Evolutionary conservation across 2,329 filamentous ascomycete genomes (phyloP).

Genomic region (Colletotrichum noveboracense): DNA sequence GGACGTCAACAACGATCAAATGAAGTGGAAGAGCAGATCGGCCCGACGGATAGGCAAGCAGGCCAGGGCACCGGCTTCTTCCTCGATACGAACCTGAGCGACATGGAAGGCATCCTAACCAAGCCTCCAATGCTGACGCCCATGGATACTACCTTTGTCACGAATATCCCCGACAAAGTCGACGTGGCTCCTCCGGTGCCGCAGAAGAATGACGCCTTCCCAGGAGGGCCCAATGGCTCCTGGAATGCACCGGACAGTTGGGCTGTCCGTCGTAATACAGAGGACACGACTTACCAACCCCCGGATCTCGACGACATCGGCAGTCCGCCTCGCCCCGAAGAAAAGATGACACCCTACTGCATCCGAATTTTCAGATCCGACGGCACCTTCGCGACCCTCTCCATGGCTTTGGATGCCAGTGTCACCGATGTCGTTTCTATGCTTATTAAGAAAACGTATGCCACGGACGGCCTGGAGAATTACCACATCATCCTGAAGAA

Average conservation of each 20-base stretch:
- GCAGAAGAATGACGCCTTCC: constrained; percentile 10
- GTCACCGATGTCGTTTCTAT: constrained; percentile 88
- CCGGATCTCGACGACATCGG: constrained; percentile 73
- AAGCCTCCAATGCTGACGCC: constrained; percentile 74
- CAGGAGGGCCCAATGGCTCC: constrained; percentile 54
- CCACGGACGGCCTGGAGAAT: constrained; percentile 88
- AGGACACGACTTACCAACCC: constrained; percentile 64
- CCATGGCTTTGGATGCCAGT: constrained; percentile 81
- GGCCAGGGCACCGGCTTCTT: constrained; percentile 66
- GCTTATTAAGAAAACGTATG: constrained; percentile 91
- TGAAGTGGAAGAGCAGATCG: constrained; percentile 65
- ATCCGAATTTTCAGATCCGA: constrained; percentile 95
- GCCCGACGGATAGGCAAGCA: constrained; percentile 59
- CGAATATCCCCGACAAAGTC: constrained; percentile 48
- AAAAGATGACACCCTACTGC: constrained; percentile 81
- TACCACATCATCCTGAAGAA: constrained; percentile 96
- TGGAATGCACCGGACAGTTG: constrained; percentile 98
- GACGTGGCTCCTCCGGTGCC: constrained; percentile 29
- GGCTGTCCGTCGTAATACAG: constrained; percentile 80
- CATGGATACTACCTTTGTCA: constrained; percentile 62
- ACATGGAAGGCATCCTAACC: constrained; percentile 91
- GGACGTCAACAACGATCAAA: constrained; percentile 48
- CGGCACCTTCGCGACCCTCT: constrained; percentile 92
- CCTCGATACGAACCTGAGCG: constrained; percentile 85
- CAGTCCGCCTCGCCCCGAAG: constrained; percentile 71